A percentile compares a stretch with the other conserved stretches of the same genome.
phyloP scores from a whole-genome alignment of 495 filamentous ascomycete species.

The Haplographium delicatum region DNA sequence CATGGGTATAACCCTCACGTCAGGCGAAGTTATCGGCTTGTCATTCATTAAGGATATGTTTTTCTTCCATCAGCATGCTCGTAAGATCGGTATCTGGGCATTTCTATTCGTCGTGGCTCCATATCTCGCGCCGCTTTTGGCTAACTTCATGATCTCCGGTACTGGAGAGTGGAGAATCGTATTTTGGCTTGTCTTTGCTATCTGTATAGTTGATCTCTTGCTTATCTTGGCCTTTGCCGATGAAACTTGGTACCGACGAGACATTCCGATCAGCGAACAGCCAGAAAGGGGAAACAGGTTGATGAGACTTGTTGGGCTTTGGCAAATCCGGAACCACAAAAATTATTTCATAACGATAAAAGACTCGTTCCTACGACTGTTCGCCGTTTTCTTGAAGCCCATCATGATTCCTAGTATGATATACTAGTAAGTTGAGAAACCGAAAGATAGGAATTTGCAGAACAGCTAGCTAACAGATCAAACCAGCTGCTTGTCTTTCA shows the following conservation, averaged over 20 bases:
- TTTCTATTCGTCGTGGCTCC: constrained; percentile 34
- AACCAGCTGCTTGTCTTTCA: constrained; percentile 36
- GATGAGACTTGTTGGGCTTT: constrained; percentile 27
- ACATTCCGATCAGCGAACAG: constrained; percentile 16
- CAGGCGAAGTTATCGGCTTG: constrained; percentile 34
- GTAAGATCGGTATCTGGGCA: constrained; percentile 49
- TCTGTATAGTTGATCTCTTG: constrained; percentile 53
- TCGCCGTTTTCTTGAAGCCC: constrained; percentile 38
- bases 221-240: constrained; percentile 69
- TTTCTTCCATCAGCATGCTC: constrained; percentile 44
- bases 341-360: neutral
- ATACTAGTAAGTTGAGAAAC: constrained; percentile 34
- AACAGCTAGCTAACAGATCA: neutral
- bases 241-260: constrained; percentile 70
- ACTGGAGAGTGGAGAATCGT: constrained; percentile 70
- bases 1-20: constrained; percentile 46
- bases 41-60: constrained; percentile 53
- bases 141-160: constrained; percentile 77
- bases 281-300: neutral
- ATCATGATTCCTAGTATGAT: constrained; percentile 36
- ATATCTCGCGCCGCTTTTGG: constrained; percentile 78
- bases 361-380: too few species aligned
- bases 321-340: constrained; percentile 21
- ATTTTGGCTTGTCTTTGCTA: constrained; percentile 66
- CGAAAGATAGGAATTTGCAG: too few species aligned